These are phyloP conservation scores for Hymenoscyphus fructigenus DNA, from an alignment of 2,329 filamentous ascomycete species.

Conservation along the genomic window DNA sequence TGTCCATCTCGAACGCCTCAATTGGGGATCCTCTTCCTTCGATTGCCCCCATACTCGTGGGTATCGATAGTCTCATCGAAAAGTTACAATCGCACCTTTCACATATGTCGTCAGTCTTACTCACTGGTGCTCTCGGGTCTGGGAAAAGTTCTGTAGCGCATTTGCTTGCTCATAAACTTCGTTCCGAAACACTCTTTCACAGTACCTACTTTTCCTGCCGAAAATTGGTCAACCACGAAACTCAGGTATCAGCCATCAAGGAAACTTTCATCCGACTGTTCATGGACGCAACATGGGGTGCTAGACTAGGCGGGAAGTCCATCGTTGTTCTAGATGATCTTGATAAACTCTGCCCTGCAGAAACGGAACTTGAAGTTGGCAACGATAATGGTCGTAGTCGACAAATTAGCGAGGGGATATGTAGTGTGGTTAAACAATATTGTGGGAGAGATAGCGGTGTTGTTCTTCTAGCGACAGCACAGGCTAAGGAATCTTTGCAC, in stretches of 20 bases:
- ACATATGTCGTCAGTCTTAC: constrained; percentile 82
- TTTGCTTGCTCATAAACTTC: constrained; percentile 70
- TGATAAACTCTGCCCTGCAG: constrained; percentile 87
- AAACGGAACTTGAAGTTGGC: constrained; percentile 91
- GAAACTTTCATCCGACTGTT: constrained; percentile 83
- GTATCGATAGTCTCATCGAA: constrained; percentile 74
- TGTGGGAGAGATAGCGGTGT: constrained; percentile 78
- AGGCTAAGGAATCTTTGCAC: constrained; percentile 89
- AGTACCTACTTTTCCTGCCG: constrained; percentile 84
- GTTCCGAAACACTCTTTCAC: constrained; percentile 73
- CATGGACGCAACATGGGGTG: constrained; percentile 87
- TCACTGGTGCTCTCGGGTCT: constrained; percentile 85
- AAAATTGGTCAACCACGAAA: constrained; percentile 87
- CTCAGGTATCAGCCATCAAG: constrained; percentile 83
- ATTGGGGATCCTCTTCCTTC: constrained; percentile 56
- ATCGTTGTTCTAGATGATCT: constrained; percentile 90
- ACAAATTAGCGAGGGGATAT: constrained; percentile 87
- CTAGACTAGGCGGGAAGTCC: constrained; percentile 77
- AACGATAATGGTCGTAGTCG: constrained; percentile 91
- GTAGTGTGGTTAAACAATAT: constrained; percentile 79
- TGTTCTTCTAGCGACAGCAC: constrained; percentile 84
- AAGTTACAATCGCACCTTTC: constrained; percentile 74
- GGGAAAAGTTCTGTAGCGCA: constrained; percentile 85
- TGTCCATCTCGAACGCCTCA: constrained; percentile 48
- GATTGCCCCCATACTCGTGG: constrained; percentile 65